Evolutionary conservation across 768 basidiomycete species (phyloP), one percentile per base, ranked within the genome.

Genomic region (Boletus tylopilopsis): DNA sequence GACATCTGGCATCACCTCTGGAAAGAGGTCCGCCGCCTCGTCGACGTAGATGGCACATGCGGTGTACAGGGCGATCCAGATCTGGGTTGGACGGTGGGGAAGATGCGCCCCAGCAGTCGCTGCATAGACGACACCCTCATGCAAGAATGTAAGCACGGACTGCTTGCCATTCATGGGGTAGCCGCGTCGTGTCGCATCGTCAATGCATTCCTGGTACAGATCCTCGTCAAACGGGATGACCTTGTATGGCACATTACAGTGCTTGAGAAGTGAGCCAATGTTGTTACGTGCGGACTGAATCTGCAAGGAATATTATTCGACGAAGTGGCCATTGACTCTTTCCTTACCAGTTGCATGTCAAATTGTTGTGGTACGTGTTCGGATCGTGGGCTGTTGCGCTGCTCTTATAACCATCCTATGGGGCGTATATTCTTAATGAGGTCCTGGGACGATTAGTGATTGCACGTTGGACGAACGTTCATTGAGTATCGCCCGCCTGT

Each of bases 21-120:
- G 42, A 42, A 70, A 66, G 15, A 54, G 49, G 2, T 57, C 51
- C 16, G 65, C 57, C 2, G 52, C 44, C 50, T 77, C 73, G 51
- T 78, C 76, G 24, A 70, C 48, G 35, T 57, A 70, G 42, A 68
- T 66, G n/a, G 62, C 44, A 38, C 65, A 71, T 0, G 73, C 64
- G 2, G 75, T 76, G 53, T 66, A 76, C 9, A 76, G 59, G 4
- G 72, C 67, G 25, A 76, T 70, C 66, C 27, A 68, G 50, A 44
- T 57, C 25, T 53, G 61, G 1, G 54, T 49, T 3, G 47, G 27
- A 25, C 53, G 58, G 19, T 51, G 27, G 8, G 43, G 42, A 7
- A 74, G 57, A 50, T 73, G 72, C 0, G 42, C 50, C 24, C 68
- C 69, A 2, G 64, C 61, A 2, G 52, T 59, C 8, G 56, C 56